phyloP scores from a whole-genome alignment of 2,329 filamentous ascomycete genomes.

The Clonostachys rhizophaga region DNA sequence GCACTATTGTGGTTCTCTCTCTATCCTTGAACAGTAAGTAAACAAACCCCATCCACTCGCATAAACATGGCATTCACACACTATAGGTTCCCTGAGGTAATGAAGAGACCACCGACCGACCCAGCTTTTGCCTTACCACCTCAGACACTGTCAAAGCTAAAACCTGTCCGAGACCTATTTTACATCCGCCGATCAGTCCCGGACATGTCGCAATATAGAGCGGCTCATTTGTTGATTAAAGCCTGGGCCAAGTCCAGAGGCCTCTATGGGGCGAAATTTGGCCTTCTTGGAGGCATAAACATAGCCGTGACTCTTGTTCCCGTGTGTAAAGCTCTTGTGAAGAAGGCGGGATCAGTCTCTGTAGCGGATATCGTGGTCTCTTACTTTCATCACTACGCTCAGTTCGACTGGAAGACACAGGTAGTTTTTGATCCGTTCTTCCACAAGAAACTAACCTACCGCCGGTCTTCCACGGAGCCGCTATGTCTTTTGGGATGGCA shows the following conservation, averaged over 20 bases:
- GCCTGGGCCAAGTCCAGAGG: constrained; percentile 58
- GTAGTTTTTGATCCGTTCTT: constrained; percentile 58
- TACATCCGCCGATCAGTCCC: constrained; percentile 58
- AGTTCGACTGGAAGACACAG: constrained; percentile 51
- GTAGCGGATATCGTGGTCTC: constrained; percentile 47
- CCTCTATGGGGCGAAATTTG: constrained; percentile 61
- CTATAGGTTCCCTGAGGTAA: constrained; percentile 36
- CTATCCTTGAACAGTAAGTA: constrained; percentile 42
- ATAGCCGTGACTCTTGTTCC: constrained; percentile 57
- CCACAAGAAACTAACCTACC: constrained; percentile 22
- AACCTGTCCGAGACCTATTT: constrained; percentile 57
- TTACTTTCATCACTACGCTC: constrained; percentile 61
- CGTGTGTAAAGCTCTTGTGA: constrained; percentile 50
- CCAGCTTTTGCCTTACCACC: constrained; percentile 50
- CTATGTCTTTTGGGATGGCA: constrained; percentile 61
- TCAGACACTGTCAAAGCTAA: constrained; percentile 55
- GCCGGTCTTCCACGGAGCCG: constrained; percentile 45
- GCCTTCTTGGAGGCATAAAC: constrained; percentile 61
- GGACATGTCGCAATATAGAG: constrained; percentile 50
- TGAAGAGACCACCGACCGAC: constrained; percentile 43
- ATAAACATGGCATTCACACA: neutral
- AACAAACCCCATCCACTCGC: neutral
- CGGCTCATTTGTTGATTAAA: constrained; percentile 56
- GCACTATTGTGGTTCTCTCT: constrained; percentile 59
- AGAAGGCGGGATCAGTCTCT: constrained; percentile 25